Conservation (phyloP, 108 stramenopile genomes). For the Seminavis robusta region DNA sequence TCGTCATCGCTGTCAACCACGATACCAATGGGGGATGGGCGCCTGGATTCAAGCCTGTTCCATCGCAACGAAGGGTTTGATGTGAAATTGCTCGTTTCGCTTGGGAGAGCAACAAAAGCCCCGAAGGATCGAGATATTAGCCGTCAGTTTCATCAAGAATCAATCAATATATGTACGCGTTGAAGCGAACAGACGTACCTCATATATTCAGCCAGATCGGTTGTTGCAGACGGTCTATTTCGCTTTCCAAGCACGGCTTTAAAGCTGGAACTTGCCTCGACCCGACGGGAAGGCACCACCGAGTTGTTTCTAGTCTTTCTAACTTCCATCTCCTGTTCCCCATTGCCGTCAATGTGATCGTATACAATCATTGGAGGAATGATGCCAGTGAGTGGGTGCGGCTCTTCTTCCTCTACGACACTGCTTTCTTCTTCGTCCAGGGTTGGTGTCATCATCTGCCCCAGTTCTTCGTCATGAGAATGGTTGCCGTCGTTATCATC, state of each 20-base stretch:
- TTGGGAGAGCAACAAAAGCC: too few species aligned
- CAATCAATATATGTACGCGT: neutral
- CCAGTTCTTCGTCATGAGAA: neutral
- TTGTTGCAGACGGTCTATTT: neutral
- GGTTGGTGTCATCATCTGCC: neutral
- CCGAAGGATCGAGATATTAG: too few species aligned
- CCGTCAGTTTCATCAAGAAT: neutral
- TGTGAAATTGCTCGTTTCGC: too few species aligned
- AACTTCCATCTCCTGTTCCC: conserved; percentile 1
- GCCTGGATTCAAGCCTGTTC: too few species aligned
- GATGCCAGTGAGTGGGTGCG: conserved; percentile 17
- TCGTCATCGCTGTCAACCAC: too few species aligned
- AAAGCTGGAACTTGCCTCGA: neutral
- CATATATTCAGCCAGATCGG: neutral
- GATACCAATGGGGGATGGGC: too few species aligned
- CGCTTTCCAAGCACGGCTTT: neutral
- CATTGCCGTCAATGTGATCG: conserved; percentile 34
- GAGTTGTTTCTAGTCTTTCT: too few species aligned
- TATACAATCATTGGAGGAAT: conserved; percentile 56
- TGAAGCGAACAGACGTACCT: neutral
- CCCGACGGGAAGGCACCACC: too few species aligned
- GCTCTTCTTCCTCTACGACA: neutral
- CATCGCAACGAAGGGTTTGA: too few species aligned
- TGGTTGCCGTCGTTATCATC: neutral
- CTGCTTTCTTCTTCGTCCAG: neutral